Conservation (phyloP, 2,329 filamentous ascomycete species). For the Fonsecaea nubica region DNA sequence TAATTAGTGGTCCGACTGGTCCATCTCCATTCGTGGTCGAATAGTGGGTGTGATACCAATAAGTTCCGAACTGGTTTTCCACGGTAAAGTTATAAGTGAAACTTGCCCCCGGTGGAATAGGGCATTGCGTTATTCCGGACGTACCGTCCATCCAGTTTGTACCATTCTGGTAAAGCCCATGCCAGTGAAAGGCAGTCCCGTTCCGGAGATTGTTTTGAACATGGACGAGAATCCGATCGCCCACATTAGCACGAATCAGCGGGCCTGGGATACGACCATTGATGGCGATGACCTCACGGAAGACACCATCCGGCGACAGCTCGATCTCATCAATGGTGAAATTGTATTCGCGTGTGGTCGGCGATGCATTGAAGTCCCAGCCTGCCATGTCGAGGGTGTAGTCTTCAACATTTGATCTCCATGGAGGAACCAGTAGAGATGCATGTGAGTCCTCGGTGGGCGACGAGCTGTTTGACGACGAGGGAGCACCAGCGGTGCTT, state of each 20-base stretch:
- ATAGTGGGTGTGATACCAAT: constrained; percentile 73
- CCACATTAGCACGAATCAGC: constrained; percentile 73
- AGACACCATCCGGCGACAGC: constrained; percentile 60
- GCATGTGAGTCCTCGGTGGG: constrained; percentile 13
- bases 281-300: constrained; percentile 67
- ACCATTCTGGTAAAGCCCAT: constrained; percentile 78
- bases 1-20: constrained; percentile 68
- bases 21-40: constrained; percentile 70
- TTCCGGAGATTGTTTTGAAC: constrained; percentile 71
- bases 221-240: constrained; percentile 72
- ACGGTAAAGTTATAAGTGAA: constrained; percentile 73
- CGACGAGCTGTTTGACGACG: constrained; percentile 11
- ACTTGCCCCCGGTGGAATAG: constrained; percentile 66
- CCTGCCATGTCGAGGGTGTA: constrained; percentile 61
- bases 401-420: constrained; percentile 45
- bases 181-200: constrained; percentile 73
- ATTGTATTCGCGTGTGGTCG: constrained; percentile 60
- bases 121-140: constrained; percentile 70
- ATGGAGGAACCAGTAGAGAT: constrained; percentile 5
- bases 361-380: constrained; percentile 62
- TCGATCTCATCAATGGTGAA: constrained; percentile 62
- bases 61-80: constrained; percentile 60
- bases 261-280: constrained; percentile 78
- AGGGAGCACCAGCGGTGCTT: background rate
- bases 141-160: constrained; percentile 77